Base-by-base conservation (phyloP, 768 basidiomycete species). In the Coprinopsis sp. region DNA sequence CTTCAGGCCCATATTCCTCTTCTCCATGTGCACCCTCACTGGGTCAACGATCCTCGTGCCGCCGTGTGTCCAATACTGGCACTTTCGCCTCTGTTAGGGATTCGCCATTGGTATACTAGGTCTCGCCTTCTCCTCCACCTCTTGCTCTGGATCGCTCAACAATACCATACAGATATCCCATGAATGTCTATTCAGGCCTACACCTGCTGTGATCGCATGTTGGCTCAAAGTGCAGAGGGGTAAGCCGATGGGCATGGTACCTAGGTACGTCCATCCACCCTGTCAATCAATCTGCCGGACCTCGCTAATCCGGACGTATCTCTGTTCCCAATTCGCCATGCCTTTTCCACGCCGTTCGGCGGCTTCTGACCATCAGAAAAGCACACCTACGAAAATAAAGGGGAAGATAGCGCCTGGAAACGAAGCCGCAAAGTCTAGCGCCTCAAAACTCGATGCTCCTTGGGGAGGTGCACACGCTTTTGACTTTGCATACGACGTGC, bases 81-180 rank as follows among this genome's bases (percentile, higher is more conserved):
- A 90, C 5, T 84, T 54, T 90, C 89, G n/a, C 19, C 70, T 90
- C 1, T 87, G 78, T 49, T 88, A 90, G 59, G 87, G 87, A 0
- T 54, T 89, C 30, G 74, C 73, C 0, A 62, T 80, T 11, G 87
- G 87, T 18, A 79, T 85, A n/a, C n/a, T n/a, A 47, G 49, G 82
- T 53, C 4, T 34, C 22, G 11, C 13, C 18, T 31, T 38, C 16
- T 12, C n/a, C 43, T 27, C 44, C 30, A 31, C 14, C 52, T n/a
- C 16, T 24, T 24, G 16, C 22, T 11, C 34, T 27, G 8, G 27
- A 3, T 38, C 6, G n/a, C 21, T 29, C 12, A 18, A 8, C 13
- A n/a, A 40, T 41, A 28, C 4, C 28, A 36, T n/a, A 16, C 43
- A 75, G 74, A 45, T 73, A 5, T 72, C 72, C 8, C 68, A 67